Evolutionary conservation across 1,139 yeast genomes (phyloP), one percentile per base, ranked within the genome.

Genomic region (Blastobotrys aristatus): DNA sequence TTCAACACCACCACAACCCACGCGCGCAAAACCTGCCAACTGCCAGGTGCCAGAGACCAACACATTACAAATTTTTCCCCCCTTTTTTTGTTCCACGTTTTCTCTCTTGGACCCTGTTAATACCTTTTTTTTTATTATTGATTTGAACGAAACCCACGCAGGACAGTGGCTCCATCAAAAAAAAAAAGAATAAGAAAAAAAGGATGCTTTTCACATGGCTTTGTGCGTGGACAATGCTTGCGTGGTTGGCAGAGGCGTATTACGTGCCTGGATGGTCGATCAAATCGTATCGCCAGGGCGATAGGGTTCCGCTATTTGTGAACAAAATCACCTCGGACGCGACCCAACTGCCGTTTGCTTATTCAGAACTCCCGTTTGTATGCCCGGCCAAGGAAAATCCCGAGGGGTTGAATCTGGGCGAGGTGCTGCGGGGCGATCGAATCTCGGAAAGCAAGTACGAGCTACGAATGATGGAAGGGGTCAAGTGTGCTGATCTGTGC

Each of bases 351-450:
- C 94, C 95, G 0, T 85, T 73, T 61, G 80, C 85, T 1, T 89
- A 85, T 62, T 80, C 82, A 63, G 86, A 81, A 50, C 70, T 88
- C 45, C 87, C 87, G 1, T 89, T 88, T 65, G 84, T 86, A 4
- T 89, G 96, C 66, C 82, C 87, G 1, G 48, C 29, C 5, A 32
- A 43, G 26, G 59, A 66, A 11, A 66, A 67, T 3, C 73, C 77
- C 30, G 74, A 75, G 50, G 84, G 84, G 52, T 65, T 86, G 45
- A 82, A 89, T 6, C 63, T 88, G 27, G 88, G 90, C 8, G 94
- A 86, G 56, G 81, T 89, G 21, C 71, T 88, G 40, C 73, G 84
- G 49, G 96, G 96, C 6, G 96, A 89, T 59, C 71, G 95, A 47
- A 76, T 83, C 44, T 81, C 86, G 82, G 80, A 79, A 53, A 81